A percentile compares a stretch with the other conserved stretches of the same genome.
Evolutionary conservation across 441 rosid species (phyloP).

Genomic region (Gossypium schwendimanii): DNA sequence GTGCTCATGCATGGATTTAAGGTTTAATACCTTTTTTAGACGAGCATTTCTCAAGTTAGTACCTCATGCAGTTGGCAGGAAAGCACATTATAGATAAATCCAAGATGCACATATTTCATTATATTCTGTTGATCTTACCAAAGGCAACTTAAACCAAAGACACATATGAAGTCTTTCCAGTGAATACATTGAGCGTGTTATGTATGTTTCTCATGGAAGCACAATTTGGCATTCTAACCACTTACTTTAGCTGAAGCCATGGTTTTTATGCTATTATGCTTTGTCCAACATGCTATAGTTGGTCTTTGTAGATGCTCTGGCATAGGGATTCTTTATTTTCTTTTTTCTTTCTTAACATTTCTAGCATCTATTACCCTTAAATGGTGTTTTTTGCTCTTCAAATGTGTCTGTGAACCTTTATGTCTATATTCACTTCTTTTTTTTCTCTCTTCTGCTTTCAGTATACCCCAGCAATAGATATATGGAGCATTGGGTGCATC

Average conservation of each 20-base stretch:
- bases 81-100: not conserved
- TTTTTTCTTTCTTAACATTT: not conserved
- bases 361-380: not conserved
- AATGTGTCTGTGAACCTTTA: not conserved
- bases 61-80: not conserved
- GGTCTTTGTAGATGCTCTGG: not conserved
- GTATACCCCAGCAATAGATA: slow-evolving; percentile 97
- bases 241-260: not conserved
- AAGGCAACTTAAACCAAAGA: not conserved
- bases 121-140: not conserved
- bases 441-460: slow-evolving; percentile 27
- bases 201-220: not conserved
- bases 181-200: not conserved
- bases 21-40: not conserved
- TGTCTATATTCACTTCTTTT: slow-evolving; percentile 11
- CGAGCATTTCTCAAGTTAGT: not conserved
- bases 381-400: not conserved
- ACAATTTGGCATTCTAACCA: not conserved
- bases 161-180: not conserved
- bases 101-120: not conserved
- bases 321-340: not conserved
- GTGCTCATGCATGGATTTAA: not conserved
- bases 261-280: not conserved
- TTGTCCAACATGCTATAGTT: not conserved
- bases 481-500: slow-evolving; percentile 98